Base-by-base conservation (phyloP, 192 early-diverging fungal genomes). In the Podila minutissima region DNA sequence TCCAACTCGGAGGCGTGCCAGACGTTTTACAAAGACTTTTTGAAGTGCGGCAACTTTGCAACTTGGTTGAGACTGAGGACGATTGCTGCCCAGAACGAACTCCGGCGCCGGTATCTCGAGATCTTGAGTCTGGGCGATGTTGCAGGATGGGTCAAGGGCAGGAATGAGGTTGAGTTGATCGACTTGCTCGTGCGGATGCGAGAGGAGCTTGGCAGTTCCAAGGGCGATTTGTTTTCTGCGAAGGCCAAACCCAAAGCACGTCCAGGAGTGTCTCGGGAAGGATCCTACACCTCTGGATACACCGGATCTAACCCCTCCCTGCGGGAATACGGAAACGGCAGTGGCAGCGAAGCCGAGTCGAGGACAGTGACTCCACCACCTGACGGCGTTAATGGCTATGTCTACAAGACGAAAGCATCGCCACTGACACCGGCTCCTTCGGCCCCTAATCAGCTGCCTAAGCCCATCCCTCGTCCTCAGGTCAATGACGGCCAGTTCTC, bases 1-100 rank as follows among this genome's bases (percentile, higher is more conserved):
- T 85, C 86, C 74, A 75, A 83, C 17, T 84, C 85, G 28, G 86
- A 91, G 58, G 78, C 93, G 37, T 83, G 92, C 59, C 86, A 90
- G 53, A 94, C 95, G 71, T 90, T 99, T 62, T 99, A 99, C 84
- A 73, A 83, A 37, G 90, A 91, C 62, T 99, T 99, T 81, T 84
- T 98, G 51, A 93, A 94, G 82, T 97, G 95, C 58, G 93, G 95
- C 58, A 98, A 97, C 72, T 99, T 99, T 90, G 96, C 96, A 7
- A 92, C 95, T 2, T 99, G 97, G 97, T 88, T 99, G 29, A 93
- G 93, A 15, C 86, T 91, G 48, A 88, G 94, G 10, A 95, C 93
- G 6, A 87, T 85, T 41, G 91, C 94, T 38, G 91, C 95, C 0
- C 93, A 95, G 81, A 91, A 92, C 38, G 93, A 94, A 64, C 90